These are phyloP conservation scores for Marasmius sp. DNA, from an alignment of 1,284 basidiomycete species.

Conservation along the genomic window DNA sequence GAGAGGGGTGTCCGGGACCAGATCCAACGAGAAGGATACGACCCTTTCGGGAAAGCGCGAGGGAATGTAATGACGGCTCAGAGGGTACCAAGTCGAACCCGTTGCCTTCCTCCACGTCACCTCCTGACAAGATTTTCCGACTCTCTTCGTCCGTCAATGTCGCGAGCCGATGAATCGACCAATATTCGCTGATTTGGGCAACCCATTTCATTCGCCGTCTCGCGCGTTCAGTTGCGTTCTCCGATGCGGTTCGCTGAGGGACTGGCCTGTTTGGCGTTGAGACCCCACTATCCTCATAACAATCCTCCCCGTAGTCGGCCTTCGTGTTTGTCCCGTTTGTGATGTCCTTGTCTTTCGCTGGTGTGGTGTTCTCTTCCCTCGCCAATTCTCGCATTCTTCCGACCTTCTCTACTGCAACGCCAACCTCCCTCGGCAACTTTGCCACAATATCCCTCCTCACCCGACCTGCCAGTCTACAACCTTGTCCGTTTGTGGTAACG, in stretches of 20 bases:
- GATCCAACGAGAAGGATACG: slow-evolving; percentile 89
- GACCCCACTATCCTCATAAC: slow-evolving; percentile 57
- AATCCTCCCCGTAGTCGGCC: slow-evolving; percentile 33
- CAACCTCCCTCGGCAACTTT: slow-evolving; percentile 73
- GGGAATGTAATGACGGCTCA: slow-evolving; percentile 27
- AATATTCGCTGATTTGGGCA: slow-evolving; percentile 92
- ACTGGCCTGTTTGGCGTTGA: slow-evolving; percentile 83
- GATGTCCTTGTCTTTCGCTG: slow-evolving; percentile 18
- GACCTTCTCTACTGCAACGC: slow-evolving; percentile 77
- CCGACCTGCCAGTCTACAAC: slow-evolving; percentile 83
- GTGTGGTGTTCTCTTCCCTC: slow-evolving; percentile 32
- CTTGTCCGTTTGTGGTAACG: slow-evolving; percentile 90
- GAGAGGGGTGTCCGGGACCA: slow-evolving; percentile 91
- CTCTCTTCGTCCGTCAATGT: slow-evolving; percentile 70
- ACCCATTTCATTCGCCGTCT: slow-evolving; percentile 84
- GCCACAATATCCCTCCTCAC: slow-evolving; percentile 84
- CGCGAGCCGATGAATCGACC: slow-evolving; percentile 82
- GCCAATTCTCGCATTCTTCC: slow-evolving; percentile 71
- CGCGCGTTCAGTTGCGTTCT: slow-evolving; percentile 51
- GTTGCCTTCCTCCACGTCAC: slow-evolving; percentile 17
- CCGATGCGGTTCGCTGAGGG: slow-evolving; percentile 43
- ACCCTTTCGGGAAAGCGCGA: slow-evolving; percentile 44
- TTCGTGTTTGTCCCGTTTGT: slow-evolving; percentile 18
- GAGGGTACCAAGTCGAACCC: background rate
- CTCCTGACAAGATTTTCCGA: slow-evolving; percentile 56